A percentile compares a stretch with the other conserved stretches of the same genome.
phyloP scores from a whole-genome alignment of 2,329 filamentous ascomycete genomes.

The Falciphora oryzae region DNA sequence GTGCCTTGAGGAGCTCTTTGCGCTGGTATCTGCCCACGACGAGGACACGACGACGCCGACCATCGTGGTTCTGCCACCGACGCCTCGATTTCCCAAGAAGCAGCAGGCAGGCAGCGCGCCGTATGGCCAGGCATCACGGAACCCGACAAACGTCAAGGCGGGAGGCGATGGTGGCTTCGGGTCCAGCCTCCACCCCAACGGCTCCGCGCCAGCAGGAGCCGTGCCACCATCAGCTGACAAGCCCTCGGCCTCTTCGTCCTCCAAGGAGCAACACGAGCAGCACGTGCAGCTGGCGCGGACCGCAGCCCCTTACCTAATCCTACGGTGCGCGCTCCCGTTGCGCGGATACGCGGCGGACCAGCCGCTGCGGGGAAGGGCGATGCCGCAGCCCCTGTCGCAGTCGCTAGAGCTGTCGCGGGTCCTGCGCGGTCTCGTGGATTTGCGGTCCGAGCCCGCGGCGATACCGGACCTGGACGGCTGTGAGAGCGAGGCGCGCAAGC shows the following conservation, averaged over 20 bases:
- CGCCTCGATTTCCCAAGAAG: slow-evolving; percentile 28
- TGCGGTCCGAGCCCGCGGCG: slow-evolving; percentile 65
- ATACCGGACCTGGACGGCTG: slow-evolving; percentile 52
- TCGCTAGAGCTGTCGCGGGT: slow-evolving; percentile 72
- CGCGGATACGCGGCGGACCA: slow-evolving; percentile 86
- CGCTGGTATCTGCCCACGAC: slow-evolving; percentile 47
- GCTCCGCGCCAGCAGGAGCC: not conserved
- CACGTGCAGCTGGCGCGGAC: slow-evolving; percentile 64
- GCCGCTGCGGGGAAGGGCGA: slow-evolving; percentile 69
- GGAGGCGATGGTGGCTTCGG: not conserved
- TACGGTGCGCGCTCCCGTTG: slow-evolving; percentile 75
- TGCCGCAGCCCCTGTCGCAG: slow-evolving; percentile 81
- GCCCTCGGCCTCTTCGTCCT: slow-evolving; percentile 22
- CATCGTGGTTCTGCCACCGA: slow-evolving; percentile 37
- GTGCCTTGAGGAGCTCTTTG: slow-evolving; percentile 73
- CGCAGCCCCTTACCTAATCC: slow-evolving; percentile 73
- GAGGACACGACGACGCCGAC: slow-evolving; percentile 28
- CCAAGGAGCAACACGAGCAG: not conserved
- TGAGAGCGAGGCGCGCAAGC: slow-evolving; percentile 59
- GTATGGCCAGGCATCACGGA: not conserved
- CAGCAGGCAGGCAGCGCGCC: slow-evolving; percentile 19
- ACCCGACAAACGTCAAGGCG: not conserved
- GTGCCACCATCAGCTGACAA: slow-evolving; percentile 12
- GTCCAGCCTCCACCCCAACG: slow-evolving; percentile 1
- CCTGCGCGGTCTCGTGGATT: slow-evolving; percentile 56